Conservation (phyloP, 2,329 filamentous ascomycete genomes). For the Fusarium buxicola region DNA sequence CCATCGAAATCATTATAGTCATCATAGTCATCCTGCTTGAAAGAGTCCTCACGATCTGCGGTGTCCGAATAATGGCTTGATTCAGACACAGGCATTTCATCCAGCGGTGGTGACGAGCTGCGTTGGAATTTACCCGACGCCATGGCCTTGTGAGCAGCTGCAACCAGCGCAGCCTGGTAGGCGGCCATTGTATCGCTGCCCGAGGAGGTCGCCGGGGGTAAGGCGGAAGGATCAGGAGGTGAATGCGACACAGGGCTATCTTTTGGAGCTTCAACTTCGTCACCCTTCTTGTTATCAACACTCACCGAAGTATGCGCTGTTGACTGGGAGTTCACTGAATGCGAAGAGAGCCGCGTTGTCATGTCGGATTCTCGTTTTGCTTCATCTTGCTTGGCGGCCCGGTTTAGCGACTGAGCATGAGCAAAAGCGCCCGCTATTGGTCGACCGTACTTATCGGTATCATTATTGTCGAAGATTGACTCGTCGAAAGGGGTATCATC, state of each 20-base stretch:
- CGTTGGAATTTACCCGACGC: slow-evolving; percentile 80
- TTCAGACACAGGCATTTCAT: slow-evolving; percentile 32
- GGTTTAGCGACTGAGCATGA: slow-evolving; percentile 61
- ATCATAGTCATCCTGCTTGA: slow-evolving; percentile 62
- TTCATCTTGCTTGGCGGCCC: slow-evolving; percentile 45
- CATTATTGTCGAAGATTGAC: slow-evolving; percentile 77
- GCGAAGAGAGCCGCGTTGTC: slow-evolving; percentile 58
- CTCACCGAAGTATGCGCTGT: slow-evolving; percentile 66
- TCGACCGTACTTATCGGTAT: slow-evolving; percentile 71
- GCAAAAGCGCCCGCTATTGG: slow-evolving; percentile 70
- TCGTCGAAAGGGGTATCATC: slow-evolving; percentile 75
- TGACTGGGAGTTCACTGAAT: slow-evolving; percentile 58
- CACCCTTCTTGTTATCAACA: slow-evolving; percentile 39
- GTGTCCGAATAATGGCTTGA: slow-evolving; percentile 25
- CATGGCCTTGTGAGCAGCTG: slow-evolving; percentile 81
- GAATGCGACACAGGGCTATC: slow-evolving; percentile 17
- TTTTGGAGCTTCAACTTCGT: slow-evolving; percentile 15
- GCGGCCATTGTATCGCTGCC: slow-evolving; percentile 60
- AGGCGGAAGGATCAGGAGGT: slow-evolving; percentile 18
- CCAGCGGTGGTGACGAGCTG: slow-evolving; percentile 59
- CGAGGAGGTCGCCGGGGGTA: slow-evolving; percentile 17
- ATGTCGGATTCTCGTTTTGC: slow-evolving; percentile 61
- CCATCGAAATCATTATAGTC: slow-evolving; percentile 49
- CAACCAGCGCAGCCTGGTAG: slow-evolving; percentile 87
- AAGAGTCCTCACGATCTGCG: slow-evolving; percentile 16